A percentile compares a stretch with the other conserved stretches of the same genome.
These are phyloP conservation scores for Alternaria angustiovoidea DNA, from an alignment of 2,329 filamentous ascomycete species.

Conservation along the genomic window DNA sequence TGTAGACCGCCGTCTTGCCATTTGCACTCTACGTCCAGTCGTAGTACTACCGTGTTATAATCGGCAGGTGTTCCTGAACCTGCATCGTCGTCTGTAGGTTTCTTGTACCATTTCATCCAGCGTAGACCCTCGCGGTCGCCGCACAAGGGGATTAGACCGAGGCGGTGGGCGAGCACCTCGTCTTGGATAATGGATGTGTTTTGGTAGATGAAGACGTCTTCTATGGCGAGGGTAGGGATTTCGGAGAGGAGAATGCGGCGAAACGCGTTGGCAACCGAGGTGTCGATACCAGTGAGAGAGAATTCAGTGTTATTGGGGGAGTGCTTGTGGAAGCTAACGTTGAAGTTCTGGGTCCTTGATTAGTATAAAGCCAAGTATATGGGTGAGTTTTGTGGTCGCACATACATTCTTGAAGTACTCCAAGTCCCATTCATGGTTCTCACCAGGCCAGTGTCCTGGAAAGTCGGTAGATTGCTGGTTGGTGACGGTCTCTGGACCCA, in stretches of 20 bases:
- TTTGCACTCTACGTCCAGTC: slow-evolving; percentile 80
- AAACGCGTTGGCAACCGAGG: slow-evolving; percentile 94
- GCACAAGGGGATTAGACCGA: slow-evolving; percentile 89
- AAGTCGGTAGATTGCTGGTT: slow-evolving; percentile 91
- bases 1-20: slow-evolving; percentile 70
- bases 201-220: slow-evolving; percentile 91
- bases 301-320: slow-evolving; percentile 80
- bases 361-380: background rate
- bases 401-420: slow-evolving; percentile 71
- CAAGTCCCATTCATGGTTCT: slow-evolving; percentile 82
- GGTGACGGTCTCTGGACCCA: slow-evolving; percentile 89
- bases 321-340: slow-evolving; percentile 85
- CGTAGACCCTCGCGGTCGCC: slow-evolving; percentile 79
- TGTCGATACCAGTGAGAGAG: slow-evolving; percentile 90
- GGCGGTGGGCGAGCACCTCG: slow-evolving; percentile 88
- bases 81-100: slow-evolving; percentile 64
- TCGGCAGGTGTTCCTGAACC: slow-evolving; percentile 64
- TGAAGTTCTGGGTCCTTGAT: slow-evolving; percentile 62
- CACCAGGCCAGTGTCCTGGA: slow-evolving; percentile 87
- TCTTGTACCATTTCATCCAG: slow-evolving; percentile 83
- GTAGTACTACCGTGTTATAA: slow-evolving; percentile 85
- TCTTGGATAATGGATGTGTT: slow-evolving; percentile 99
- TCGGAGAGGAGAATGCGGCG: slow-evolving; percentile 94
- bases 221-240: slow-evolving; percentile 92
- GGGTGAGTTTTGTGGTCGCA: background rate